Conservation (phyloP, 2,329 filamentous ascomycete species). For the Alternaria triticina region DNA sequence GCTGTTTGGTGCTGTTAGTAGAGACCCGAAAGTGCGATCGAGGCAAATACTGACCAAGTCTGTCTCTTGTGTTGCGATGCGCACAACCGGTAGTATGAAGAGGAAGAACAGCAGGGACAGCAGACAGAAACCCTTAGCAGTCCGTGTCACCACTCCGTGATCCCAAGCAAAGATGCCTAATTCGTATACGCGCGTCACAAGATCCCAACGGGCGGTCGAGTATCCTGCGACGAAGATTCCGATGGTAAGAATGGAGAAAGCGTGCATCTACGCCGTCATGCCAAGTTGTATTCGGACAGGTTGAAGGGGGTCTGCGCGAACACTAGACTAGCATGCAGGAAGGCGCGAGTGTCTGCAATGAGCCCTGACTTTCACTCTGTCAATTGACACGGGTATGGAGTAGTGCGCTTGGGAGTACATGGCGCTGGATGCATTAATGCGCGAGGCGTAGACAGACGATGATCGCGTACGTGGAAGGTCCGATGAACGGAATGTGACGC, state of each 20-base stretch:
- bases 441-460: conserved; percentile 4
- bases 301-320: neutral
- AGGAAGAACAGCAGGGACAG: conserved; percentile 85
- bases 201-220: conserved; percentile 98
- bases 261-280: conserved; percentile 76
- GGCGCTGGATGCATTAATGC: conserved; percentile 14
- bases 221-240: conserved; percentile 99
- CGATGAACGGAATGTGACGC: conserved; percentile 2
- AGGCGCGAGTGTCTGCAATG: neutral
- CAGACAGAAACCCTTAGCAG: conserved; percentile 81
- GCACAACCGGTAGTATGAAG: conserved; percentile 82
- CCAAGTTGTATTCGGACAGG: conserved; percentile 18
- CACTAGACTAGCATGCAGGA: neutral
- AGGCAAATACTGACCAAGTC: conserved; percentile 68
- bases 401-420: conserved; percentile 20
- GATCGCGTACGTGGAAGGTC: conserved; percentile 17
- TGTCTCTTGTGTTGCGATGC: conserved; percentile 80
- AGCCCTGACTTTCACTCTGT: neutral
- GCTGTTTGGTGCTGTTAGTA: conserved; percentile 59
- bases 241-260: conserved; percentile 92
- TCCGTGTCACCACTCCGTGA: conserved; percentile 91
- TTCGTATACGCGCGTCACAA: conserved; percentile 96
- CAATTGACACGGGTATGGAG: conserved; percentile 5
- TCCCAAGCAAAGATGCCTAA: conserved; percentile 97
- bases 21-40: neutral